These are phyloP conservation scores for Yarrowia keelungensis DNA, from an alignment of 805 yeast species.

Conservation along the genomic window DNA sequence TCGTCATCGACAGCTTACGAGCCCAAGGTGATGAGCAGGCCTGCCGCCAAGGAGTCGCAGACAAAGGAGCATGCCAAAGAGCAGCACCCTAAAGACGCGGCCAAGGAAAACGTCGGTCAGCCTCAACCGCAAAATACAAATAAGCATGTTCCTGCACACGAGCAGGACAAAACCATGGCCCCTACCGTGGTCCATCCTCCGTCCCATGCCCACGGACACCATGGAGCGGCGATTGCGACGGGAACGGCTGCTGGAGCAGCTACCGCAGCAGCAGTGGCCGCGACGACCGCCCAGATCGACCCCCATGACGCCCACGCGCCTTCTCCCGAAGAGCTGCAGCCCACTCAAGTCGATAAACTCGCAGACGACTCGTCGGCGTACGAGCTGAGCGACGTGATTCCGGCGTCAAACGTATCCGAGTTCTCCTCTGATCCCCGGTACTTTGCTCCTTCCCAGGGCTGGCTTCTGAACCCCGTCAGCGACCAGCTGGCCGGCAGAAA, in stretches of 20 bases:
- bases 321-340: not conserved
- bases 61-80: not conserved
- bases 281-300: not conserved
- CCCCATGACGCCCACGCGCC: conserved; percentile 14
- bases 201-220: no score
- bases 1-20: conserved; percentile 27
- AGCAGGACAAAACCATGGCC: no score
- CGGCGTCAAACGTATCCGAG: conserved; percentile 5
- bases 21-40: conserved; percentile 21
- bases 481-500: conserved; percentile 66
- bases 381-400: conserved; percentile 32
- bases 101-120: no score
- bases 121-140: no score
- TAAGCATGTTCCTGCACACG: no score
- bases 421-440: conserved; percentile 34
- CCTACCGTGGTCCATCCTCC: no score
- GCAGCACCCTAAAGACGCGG: not conserved
- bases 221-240: no score
- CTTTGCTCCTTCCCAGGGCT: conserved; percentile 32
- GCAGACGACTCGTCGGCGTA: conserved; percentile 32
- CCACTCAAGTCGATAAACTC: conserved; percentile 18
- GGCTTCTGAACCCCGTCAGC: conserved; percentile 60
- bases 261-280: not conserved
- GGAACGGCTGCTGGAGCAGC: conserved; percentile 10
- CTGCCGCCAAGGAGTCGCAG: not conserved